Evolutionary conservation across 108 stramenopile species (phyloP).

Genomic region (Schizochytrium sp.): DNA sequence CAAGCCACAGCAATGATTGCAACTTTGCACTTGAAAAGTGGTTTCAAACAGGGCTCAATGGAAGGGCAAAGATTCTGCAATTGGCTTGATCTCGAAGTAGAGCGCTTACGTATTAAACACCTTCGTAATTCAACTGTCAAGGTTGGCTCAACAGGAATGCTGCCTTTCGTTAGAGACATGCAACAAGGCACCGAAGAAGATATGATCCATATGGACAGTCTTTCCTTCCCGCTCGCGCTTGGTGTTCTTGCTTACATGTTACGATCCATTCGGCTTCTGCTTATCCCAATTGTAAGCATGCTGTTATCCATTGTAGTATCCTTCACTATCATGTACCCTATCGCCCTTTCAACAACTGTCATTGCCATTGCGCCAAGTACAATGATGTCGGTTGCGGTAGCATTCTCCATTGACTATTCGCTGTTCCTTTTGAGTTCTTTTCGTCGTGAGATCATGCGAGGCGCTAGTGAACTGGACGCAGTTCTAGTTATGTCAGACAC

Average conservation of each 20-base stretch:
- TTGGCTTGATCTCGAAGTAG: too few species aligned
- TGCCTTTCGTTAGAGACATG: conserved; percentile 50
- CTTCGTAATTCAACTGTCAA: neutral
- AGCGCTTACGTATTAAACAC: too few species aligned
- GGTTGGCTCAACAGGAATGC: neutral
- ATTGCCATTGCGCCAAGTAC: conserved; percentile 27
- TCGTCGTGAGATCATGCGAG: conserved; percentile 25
- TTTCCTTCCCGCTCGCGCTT: conserved; percentile 45
- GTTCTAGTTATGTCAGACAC: conserved; percentile 51
- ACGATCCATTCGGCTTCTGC: neutral
- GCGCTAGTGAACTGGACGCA: neutral
- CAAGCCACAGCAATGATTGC: too few species aligned
- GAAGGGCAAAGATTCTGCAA: too few species aligned
- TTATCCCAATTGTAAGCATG: conserved; percentile 54
- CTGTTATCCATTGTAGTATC: conserved; percentile 31
- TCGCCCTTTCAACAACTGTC: conserved; percentile 27
- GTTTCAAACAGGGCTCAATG: too few species aligned
- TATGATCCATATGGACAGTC: conserved; percentile 54
- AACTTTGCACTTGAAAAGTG: too few species aligned
- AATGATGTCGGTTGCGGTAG: conserved; percentile 48
- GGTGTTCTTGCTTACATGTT: conserved; percentile 54
- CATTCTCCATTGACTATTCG: conserved; percentile 39
- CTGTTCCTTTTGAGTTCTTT: conserved; percentile 38
- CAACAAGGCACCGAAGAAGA: conserved; percentile 47
- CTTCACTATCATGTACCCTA: conserved; percentile 46